A percentile compares a stretch with the other conserved stretches of the same genome.
Evolutionary conservation across 2,329 filamentous ascomycete genomes (phyloP).

Genomic region (Stagonosporopsis rhizophila): DNA sequence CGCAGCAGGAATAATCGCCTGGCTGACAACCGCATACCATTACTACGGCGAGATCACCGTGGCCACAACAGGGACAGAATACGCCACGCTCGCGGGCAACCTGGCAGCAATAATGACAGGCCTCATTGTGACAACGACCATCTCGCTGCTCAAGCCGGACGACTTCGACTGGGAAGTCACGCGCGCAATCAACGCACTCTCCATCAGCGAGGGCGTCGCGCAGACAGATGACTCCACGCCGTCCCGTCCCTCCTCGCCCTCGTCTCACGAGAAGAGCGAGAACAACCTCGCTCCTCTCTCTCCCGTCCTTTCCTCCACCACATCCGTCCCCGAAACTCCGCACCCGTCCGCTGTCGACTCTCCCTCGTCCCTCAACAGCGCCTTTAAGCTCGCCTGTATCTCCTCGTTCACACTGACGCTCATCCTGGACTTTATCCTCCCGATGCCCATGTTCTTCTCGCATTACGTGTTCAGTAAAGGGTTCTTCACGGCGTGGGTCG

Average conservation of each 20-base stretch:
- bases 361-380: conserved; percentile 39
- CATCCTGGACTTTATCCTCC: conserved; percentile 51
- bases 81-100: conserved; percentile 51
- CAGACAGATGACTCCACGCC: conserved; percentile 14
- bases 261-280: conserved; percentile 5
- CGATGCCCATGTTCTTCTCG: conserved; percentile 53
- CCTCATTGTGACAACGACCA: conserved; percentile 41
- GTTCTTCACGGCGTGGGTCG: conserved; percentile 54
- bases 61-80: conserved; percentile 48
- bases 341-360: conserved; percentile 34
- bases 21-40: conserved; percentile 46
- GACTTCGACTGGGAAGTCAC: conserved; percentile 52
- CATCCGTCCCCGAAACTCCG: neutral
- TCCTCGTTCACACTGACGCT: conserved; percentile 50
- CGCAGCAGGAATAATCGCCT: conserved; percentile 46
- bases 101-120: conserved; percentile 46
- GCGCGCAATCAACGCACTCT: conserved; percentile 45
- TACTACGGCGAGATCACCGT: conserved; percentile 51
- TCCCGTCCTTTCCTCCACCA: neutral
- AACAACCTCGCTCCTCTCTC: neutral
- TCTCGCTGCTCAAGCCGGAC: conserved; percentile 47
- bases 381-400: conserved; percentile 49
- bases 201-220: conserved; percentile 20
- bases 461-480: conserved; percentile 51
- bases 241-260: conserved; percentile 1